Evolutionary conservation across 73 alveolate genomes (phyloP).

Genomic region (Paramecium pentaurelia): DNA sequence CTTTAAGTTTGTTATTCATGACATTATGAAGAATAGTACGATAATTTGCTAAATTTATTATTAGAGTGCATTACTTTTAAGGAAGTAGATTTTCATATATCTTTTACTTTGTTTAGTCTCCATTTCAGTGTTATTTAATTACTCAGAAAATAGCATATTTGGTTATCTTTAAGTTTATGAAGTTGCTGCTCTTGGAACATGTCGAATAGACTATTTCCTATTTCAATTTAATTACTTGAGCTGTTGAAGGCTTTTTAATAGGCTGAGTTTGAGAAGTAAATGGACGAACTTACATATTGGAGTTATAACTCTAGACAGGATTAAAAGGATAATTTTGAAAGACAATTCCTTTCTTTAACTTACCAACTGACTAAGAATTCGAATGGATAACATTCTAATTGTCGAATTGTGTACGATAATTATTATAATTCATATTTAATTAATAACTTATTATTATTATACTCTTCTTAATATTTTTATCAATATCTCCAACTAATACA

Average conservation of each 20-base stretch:
- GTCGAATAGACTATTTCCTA: neutral
- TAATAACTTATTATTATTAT: neutral
- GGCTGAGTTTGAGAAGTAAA: slow-evolving; percentile 30
- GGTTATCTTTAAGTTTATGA: neutral
- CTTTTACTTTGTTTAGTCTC: slow-evolving; percentile 16
- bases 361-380: neutral
- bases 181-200: slow-evolving; percentile 36
- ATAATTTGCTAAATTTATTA: neutral
- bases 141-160: neutral
- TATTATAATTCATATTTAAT: neutral
- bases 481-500: neutral
- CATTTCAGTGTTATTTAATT: neutral
- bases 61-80: neutral
- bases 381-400: neutral
- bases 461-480: neutral
- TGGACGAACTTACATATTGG: slow-evolving; percentile 7
- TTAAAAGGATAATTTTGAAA: slow-evolving; percentile 26
- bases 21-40: slow-evolving; percentile 1
- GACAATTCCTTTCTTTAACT: neutral
- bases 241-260: slow-evolving; percentile 29
- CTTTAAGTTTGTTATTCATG: neutral
- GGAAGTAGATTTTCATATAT: neutral
- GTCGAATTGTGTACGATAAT: slow-evolving; percentile 1
- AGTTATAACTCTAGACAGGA: neutral
- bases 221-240: neutral